Evolutionary conservation across 2,329 filamentous ascomycete genomes (phyloP), one percentile per base, ranked within the genome.

Genomic region (Trichoderma breve): DNA sequence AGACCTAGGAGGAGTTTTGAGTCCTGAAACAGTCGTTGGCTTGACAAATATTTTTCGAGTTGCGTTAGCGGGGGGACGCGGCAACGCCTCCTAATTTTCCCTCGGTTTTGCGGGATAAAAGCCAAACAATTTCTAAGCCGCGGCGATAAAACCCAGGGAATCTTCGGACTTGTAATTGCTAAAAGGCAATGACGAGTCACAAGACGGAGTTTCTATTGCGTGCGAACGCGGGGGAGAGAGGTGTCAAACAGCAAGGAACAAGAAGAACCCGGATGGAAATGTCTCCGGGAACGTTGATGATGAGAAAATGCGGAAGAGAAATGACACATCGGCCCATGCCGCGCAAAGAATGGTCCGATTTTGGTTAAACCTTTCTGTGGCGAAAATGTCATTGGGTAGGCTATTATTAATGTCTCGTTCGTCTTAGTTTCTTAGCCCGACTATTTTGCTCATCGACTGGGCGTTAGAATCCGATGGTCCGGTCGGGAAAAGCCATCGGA

Each of bases 371-470:
- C 39, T 47, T 53, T 34, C 21, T 21, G 66, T 69, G 66, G 66
- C 66, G 60, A 69, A 69, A 58, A 26, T n/a, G 28, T 26, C 32
- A 18, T 47, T 60, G 28, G 18, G 47, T 34, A 51, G 57, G 6
- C 66, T 69, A 62, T 69, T 69, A 69, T 36, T 69, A 69, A 69
- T 69, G 66, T 62, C 28, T 36, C 14, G n/a, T 32, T 63, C 9
- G 66, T 69, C 36, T 36, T 51, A 61, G 36, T 53, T 28, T 53
- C 36, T 68, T 58, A 68, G 65, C 24, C 15, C 8, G 4, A 67
- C 64, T 43, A 57, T 57, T 18, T 55, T n/a, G 3, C 30, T 39
- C 24, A 3, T 24, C 21, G 47, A 64, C 32, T 67, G 47, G 47
- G 64, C 64, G 63, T 67, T 67, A 7, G 34, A 47, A 68, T 51